phyloP scores from a whole-genome alignment of 2,329 filamentous ascomycete species.

The Aspergillus sclerotialis region DNA sequence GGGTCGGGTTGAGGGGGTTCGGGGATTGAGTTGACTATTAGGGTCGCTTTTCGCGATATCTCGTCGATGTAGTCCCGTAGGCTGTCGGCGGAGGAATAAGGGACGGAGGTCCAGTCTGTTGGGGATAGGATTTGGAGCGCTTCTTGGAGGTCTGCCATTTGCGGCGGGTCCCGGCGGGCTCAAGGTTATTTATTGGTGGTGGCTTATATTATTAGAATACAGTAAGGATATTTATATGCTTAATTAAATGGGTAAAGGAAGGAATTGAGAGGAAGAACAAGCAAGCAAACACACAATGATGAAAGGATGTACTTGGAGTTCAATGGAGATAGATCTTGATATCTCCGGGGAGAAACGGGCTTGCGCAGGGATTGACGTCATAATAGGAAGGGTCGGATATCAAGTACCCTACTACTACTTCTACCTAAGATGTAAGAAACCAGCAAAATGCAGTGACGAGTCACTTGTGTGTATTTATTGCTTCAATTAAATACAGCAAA shows the following conservation, averaged over 20 bases:
- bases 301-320: no score
- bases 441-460: no score
- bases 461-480: no score
- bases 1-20: conserved; percentile 36
- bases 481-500: background rate
- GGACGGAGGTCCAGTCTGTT: conserved; percentile 46
- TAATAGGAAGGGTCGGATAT: no score
- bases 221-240: conserved; percentile 1
- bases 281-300: no score
- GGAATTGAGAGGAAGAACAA: conserved; percentile 1
- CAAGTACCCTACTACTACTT: no score
- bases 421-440: no score
- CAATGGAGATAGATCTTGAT: no score
- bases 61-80: conserved; percentile 49
- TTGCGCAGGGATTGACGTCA: no score
- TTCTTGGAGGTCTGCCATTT: conserved; percentile 53
- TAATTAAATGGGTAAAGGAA: conserved; percentile 9
- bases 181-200: no score
- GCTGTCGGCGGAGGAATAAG: conserved; percentile 37
- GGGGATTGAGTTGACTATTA: conserved; percentile 71
- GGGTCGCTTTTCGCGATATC: conserved; percentile 61
- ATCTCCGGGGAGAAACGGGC: no score
- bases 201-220: conserved; percentile 2
- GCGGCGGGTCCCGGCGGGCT: no score
- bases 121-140: conserved; percentile 53